These are phyloP conservation scores for Mycena epipterygia DNA, from an alignment of 768 basidiomycete genomes.

Conservation along the genomic window DNA sequence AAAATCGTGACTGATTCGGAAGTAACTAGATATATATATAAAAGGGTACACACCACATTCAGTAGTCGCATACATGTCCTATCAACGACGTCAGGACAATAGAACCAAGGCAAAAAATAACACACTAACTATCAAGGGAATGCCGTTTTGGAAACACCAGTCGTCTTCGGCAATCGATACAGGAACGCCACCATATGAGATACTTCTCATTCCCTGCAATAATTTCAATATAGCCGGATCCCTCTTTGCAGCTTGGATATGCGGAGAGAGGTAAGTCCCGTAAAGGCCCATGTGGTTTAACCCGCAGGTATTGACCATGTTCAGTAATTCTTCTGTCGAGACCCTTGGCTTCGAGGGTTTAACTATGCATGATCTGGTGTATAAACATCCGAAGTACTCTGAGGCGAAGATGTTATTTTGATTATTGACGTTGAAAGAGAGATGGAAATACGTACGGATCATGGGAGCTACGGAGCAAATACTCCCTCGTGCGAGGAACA, in stretches of 20 bases:
- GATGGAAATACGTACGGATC: conserved; percentile 9
- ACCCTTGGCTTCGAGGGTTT: conserved; percentile 10
- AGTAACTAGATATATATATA: neutral
- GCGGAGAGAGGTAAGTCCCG: conserved; percentile 22
- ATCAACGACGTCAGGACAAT: conserved; percentile 8
- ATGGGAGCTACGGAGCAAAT: conserved; percentile 17
- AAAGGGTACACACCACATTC: conserved; percentile 12
- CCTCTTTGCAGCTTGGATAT: conserved; percentile 22
- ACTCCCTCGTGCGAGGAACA: conserved; percentile 12
- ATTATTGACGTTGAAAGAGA: neutral
- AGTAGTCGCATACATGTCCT: conserved; percentile 18
- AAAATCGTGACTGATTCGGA: neutral
- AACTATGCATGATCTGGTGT: conserved; percentile 19
- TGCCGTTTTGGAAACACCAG: conserved; percentile 19
- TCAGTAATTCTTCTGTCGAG: conserved; percentile 15
- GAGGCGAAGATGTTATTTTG: neutral
- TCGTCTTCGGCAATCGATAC: conserved; percentile 21
- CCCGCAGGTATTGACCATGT: conserved; percentile 16
- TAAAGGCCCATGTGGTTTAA: conserved; percentile 17
- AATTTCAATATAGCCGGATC: conserved; percentile 16
- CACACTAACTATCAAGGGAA: conserved; percentile 12
- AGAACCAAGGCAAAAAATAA: neutral
- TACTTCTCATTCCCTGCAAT: conserved; percentile 21
- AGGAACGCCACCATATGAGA: conserved; percentile 20
- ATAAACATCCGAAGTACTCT: conserved; percentile 19